phyloP scores from a whole-genome alignment of 169 alveolate species.

The Plasmodium reichenowi region DNA sequence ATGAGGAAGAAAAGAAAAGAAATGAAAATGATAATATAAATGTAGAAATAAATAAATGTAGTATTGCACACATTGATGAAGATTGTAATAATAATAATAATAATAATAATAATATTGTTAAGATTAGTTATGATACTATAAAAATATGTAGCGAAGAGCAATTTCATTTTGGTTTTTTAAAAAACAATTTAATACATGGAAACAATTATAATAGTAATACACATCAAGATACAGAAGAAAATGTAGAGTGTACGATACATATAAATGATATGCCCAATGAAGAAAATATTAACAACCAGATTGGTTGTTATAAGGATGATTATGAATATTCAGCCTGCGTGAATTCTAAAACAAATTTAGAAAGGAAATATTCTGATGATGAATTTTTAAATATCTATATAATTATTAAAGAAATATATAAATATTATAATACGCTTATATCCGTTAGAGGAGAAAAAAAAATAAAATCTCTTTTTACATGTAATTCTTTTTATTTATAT shows the following conservation, averaged over 20 bases:
- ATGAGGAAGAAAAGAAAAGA: constrained; percentile 2
- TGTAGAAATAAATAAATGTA: neutral
- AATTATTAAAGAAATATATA: constrained; percentile 48
- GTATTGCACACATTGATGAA: neutral
- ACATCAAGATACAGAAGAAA: neutral
- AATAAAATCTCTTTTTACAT: constrained; percentile 55
- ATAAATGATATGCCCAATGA: neutral
- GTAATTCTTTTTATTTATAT: constrained; percentile 37
- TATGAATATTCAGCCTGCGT: too few species aligned
- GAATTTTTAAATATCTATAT: constrained; percentile 13
- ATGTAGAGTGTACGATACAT: neutral
- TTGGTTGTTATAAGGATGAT: neutral
- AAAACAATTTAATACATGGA: neutral
- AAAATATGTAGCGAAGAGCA: neutral
- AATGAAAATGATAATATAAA: neutral
- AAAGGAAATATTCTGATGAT: neutral
- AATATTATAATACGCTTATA: constrained; percentile 61
- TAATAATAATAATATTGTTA: neutral
- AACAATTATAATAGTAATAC: neutral
- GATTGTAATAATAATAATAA: neutral
- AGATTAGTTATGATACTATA: neutral
- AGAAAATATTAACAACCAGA: neutral
- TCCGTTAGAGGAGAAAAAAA: constrained; percentile 69
- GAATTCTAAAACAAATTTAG: neutral
- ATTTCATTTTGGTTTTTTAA: neutral